phyloP scores from a whole-genome alignment of 176 grass and related monocot species.

The Rhynchospora pubera region DNA sequence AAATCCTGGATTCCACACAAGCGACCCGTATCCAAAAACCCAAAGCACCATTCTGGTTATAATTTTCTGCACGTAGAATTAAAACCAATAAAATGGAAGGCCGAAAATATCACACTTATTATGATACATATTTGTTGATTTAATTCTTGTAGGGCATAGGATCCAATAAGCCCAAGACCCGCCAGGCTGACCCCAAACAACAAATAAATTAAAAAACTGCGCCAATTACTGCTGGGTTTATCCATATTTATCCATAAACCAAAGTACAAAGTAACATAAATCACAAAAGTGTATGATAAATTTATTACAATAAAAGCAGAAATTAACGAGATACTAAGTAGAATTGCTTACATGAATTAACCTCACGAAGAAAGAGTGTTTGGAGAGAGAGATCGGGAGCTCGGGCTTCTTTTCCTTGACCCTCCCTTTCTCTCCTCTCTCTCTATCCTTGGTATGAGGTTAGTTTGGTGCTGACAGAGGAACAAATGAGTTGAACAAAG shows the following conservation, averaged over 20 bases:
- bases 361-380: background rate
- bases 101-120: background rate
- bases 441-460: background rate
- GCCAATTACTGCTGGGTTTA: background rate
- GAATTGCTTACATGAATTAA: background rate
- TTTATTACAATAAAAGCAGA: too few relatives aligned
- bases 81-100: background rate
- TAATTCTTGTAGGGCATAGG: background rate
- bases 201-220: too few relatives aligned
- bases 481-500: slow-evolving; percentile 2
- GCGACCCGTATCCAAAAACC: slow-evolving; percentile 88
- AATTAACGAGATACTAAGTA: background rate
- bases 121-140: too few relatives aligned
- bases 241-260: background rate
- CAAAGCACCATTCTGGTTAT: slow-evolving; percentile 64
- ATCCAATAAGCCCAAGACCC: background rate
- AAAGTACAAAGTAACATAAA: background rate
- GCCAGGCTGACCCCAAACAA: too few relatives aligned
- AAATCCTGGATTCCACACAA: slow-evolving; percentile 92
- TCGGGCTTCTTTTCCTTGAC: background rate
- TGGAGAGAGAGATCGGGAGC: background rate
- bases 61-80: background rate
- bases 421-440: background rate
- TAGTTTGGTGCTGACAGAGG: background rate
- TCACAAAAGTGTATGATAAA: background rate